Evolutionary conservation across 768 basidiomycete species (phyloP).

Genomic region (Chlorophyllum brunneum): DNA sequence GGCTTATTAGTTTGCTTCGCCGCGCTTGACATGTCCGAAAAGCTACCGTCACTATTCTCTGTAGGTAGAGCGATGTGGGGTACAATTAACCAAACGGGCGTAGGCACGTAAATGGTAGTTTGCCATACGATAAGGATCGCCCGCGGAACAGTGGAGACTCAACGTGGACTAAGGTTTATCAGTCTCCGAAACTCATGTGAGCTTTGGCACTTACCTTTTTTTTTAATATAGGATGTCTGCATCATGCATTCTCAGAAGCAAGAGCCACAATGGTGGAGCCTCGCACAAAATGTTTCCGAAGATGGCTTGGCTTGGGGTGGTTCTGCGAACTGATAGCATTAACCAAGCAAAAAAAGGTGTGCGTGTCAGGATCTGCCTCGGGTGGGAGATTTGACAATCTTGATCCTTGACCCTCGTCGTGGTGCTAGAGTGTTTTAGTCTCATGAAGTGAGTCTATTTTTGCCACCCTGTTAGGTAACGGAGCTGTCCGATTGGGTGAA

Average conservation of each 20-base stretch:
- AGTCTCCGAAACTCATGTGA: not conserved
- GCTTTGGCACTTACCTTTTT: not conserved
- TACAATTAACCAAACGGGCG: slow-evolving; percentile 16
- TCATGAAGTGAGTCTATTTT: too few species aligned
- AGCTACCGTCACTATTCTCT: slow-evolving; percentile 18
- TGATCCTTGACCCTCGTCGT: not conserved
- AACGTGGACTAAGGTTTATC: not conserved
- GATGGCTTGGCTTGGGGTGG: not conserved
- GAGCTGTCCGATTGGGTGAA: too few species aligned
- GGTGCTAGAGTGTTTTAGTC: not conserved
- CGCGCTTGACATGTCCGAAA: too few species aligned
- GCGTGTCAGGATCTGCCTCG: not conserved
- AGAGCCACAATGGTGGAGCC: too few species aligned
- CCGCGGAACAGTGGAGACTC: not conserved
- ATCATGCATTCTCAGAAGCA: not conserved
- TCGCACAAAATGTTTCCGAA: too few species aligned
- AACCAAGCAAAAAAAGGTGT: too few species aligned
- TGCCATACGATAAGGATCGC: slow-evolving; percentile 14
- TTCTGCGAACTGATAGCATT: too few species aligned
- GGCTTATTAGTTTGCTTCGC: too few species aligned
- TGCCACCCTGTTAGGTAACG: too few species aligned
- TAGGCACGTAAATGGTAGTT: slow-evolving; percentile 19
- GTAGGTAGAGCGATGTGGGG: slow-evolving; percentile 9
- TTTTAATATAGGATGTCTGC: not conserved
- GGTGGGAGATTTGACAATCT: not conserved